A percentile compares a stretch with the other conserved stretches of the same genome.
Conservation (phyloP, 768 basidiomycete genomes). For the Hortiboletus flavorubellus region DNA sequence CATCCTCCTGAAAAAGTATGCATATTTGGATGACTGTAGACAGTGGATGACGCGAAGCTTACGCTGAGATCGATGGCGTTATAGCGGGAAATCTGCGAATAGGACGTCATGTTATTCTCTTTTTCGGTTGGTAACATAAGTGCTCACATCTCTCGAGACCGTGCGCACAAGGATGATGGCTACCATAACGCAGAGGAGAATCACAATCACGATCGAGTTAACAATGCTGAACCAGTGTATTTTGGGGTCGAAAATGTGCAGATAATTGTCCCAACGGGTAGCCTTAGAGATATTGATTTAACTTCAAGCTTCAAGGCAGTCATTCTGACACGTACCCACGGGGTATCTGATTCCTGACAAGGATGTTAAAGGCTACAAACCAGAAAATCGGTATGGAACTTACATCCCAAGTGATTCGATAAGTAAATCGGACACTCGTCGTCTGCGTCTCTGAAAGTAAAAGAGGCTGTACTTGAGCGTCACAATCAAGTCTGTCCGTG, state of each 20-base stretch:
- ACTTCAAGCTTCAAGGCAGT: not conserved
- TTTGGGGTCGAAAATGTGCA: conserved; percentile 88
- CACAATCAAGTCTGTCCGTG: conserved; percentile 47
- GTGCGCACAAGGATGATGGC: conserved; percentile 84
- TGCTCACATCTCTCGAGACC: conserved; percentile 79
- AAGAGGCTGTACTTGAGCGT: conserved; percentile 44
- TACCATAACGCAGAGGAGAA: conserved; percentile 92
- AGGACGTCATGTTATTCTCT: not conserved
- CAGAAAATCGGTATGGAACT: conserved; percentile 25
- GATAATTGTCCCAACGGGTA: conserved; percentile 94
- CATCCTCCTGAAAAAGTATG: conserved; percentile 63
- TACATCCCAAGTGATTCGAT: conserved; percentile 84
- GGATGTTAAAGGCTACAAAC: not conserved
- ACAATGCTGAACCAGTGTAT: conserved; percentile 97
- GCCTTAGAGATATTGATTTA: conserved; percentile 49
- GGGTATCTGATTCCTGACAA: conserved; percentile 76
- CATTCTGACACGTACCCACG: conserved; percentile 53
- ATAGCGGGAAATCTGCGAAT: conserved; percentile 51
- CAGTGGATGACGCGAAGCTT: conserved; percentile 23
- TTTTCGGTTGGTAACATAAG: not conserved
- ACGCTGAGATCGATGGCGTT: conserved; percentile 91
- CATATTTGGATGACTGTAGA: not conserved
- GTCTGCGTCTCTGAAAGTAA: conserved; percentile 56
- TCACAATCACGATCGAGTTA: conserved; percentile 88
- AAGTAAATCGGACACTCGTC: conserved; percentile 79